Base-by-base conservation (phyloP, 768 basidiomycete species). In the Multifurca ochricompacta region DNA sequence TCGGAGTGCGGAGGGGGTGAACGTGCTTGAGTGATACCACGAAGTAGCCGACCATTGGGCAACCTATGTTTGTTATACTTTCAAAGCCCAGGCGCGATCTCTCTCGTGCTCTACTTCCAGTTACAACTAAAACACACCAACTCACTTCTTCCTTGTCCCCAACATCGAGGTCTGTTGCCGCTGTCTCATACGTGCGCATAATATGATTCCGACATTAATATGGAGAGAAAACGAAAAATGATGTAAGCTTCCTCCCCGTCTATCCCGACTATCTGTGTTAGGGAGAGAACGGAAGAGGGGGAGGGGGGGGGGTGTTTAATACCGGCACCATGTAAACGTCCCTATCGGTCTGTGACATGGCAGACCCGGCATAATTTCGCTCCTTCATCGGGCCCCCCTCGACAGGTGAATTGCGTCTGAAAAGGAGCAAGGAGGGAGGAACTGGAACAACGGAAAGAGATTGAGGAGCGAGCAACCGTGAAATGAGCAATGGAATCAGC, bases 281-380 rank as follows among this genome's bases (percentile, higher is more conserved):
- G n/a, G n/a, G n/a, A n/a, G n/a, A n/a, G n/a, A n/a, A n/a, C n/a
- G n/a, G n/a, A n/a, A n/a, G n/a, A n/a, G n/a, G n/a, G n/a, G n/a
- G n/a, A n/a, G n/a, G n/a, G n/a, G n/a, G n/a, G n/a, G n/a, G n/a
- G n/a, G n/a, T n/a, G n/a, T n/a, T n/a, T n/a, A n/a, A n/a, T n/a
- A n/a, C n/a, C n/a, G n/a, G n/a, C n/a, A n/a, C n/a, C n/a, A n/a
- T n/a, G n/a, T n/a, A n/a, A n/a, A n/a, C n/a, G 18, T 49, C 30
- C 40, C 23, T 43, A 1, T 42, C 32, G 31, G 14, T 25, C 11
- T 48, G 40, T 56, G 54, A 51, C 54, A 45, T 51, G 54, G 49
- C 54, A 45, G 32, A 23, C 46, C 30, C 30, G 48, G 43, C 23
- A 31, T 19, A 39, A 51, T 16, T 16, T 39, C 48, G 48, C 54